phyloP scores from a whole-genome alignment of 441 rosid genomes.

The Monsonia emarginata region DNA sequence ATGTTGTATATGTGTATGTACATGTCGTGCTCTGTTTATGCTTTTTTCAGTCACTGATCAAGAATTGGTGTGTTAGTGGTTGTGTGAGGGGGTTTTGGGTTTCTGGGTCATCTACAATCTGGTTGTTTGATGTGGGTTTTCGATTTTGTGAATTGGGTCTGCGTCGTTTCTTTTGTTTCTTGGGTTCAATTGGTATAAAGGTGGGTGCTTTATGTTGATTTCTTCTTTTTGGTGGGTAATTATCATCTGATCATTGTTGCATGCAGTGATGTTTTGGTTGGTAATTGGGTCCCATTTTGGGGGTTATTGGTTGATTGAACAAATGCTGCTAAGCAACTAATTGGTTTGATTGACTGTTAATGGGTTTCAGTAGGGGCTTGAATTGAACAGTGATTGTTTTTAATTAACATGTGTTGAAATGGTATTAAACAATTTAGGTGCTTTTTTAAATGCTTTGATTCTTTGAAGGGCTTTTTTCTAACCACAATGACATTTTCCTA shows the following conservation, averaged over 20 bases:
- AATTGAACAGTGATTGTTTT: neutral
- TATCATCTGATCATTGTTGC: neutral
- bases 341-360: neutral
- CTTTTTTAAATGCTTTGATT: neutral
- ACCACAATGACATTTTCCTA: neutral
- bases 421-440: neutral
- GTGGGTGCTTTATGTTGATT: neutral
- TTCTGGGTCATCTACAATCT: constrained; percentile 2
- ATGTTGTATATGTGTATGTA: neutral
- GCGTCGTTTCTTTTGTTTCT: neutral
- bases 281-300: constrained; percentile 1
- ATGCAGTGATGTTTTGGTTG: constrained; percentile 1
- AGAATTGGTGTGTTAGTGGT: neutral
- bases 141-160: constrained; percentile 4
- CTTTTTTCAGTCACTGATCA: neutral
- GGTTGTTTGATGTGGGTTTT: constrained; percentile 7
- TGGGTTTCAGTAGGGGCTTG: neutral
- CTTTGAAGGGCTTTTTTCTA: neutral
- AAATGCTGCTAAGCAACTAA: neutral
- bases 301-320: neutral
- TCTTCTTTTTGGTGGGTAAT: neutral
- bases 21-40: neutral
- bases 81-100: constrained; percentile 2
- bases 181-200: neutral
- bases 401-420: neutral